These are phyloP conservation scores for Boletus fagicola DNA, from an alignment of 768 basidiomycete species.

Conservation along the genomic window DNA sequence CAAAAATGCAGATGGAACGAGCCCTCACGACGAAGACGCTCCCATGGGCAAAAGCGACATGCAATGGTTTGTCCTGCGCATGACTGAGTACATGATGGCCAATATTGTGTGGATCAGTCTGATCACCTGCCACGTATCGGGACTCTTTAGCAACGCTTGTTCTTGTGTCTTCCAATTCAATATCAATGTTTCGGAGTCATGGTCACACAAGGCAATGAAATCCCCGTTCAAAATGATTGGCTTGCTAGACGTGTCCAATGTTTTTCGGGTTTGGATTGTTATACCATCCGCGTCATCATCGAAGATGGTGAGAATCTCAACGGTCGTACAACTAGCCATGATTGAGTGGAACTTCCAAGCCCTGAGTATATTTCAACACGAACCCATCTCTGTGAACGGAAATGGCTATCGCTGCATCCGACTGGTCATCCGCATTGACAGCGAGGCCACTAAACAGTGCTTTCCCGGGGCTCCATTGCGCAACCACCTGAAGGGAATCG, in stretches of 20 bases:
- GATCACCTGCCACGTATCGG: conserved; percentile 33
- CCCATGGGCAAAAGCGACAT: conserved; percentile 47
- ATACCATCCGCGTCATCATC: conserved; percentile 9
- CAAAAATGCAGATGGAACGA: conserved; percentile 56
- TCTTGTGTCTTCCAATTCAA: conserved; percentile 52
- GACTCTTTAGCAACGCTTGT: conserved; percentile 46
- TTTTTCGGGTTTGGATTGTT: conserved; percentile 33
- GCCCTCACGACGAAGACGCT: conserved; percentile 58
- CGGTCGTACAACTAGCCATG: conserved; percentile 15
- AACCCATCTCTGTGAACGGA: conserved; percentile 48
- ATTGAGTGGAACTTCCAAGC: conserved; percentile 14
- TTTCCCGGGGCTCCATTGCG: conserved; percentile 54
- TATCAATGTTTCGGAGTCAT: conserved; percentile 48
- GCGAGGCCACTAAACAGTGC: conserved; percentile 52
- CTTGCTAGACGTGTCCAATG: conserved; percentile 41
- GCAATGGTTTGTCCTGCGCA: conserved; percentile 48
- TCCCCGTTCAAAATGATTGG: conserved; percentile 52
- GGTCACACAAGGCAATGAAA: conserved; percentile 54
- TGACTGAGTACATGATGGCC: conserved; percentile 8
- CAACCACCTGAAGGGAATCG: conserved; percentile 30
- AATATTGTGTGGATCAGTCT: conserved; percentile 1
- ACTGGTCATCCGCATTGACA: conserved; percentile 45
- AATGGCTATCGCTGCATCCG: conserved; percentile 50
- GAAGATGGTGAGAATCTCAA: conserved; percentile 32
- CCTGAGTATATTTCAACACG: conserved; percentile 24